phyloP scores from a whole-genome alignment of 2,329 filamentous ascomycete species.

The Calonectria pseudoreteaudii region DNA sequence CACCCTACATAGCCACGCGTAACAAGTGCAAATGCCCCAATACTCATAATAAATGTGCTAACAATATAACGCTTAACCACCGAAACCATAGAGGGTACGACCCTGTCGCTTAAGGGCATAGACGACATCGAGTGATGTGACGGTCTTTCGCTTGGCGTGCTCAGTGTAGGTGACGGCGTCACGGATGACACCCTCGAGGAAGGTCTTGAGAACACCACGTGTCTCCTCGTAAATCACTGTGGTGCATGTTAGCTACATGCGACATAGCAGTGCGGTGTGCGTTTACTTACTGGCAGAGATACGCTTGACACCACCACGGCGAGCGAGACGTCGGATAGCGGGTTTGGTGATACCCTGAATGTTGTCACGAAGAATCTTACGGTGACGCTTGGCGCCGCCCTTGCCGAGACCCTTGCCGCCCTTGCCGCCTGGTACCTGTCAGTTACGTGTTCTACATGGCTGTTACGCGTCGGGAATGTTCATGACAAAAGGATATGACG shows the following conservation, averaged over 20 bases:
- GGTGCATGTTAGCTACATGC: constrained; percentile 57
- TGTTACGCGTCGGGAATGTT: not conserved
- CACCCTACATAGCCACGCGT: constrained; percentile 47
- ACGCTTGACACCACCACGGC: constrained; percentile 99
- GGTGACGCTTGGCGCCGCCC: constrained; percentile 98
- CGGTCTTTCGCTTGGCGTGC: constrained; percentile 85
- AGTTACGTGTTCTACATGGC: constrained; percentile 55
- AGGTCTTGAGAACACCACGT: constrained; percentile 81
- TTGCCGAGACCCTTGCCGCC: constrained; percentile 98
- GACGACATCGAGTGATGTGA: constrained; percentile 77
- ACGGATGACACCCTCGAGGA: constrained; percentile 81
- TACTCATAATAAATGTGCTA: constrained; percentile 53
- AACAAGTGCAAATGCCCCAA: constrained; percentile 35
- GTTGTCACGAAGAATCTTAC: constrained; percentile 99
- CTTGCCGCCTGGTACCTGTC: constrained; percentile 78
- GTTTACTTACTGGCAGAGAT: constrained; percentile 85
- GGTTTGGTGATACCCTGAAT: constrained; percentile 99
- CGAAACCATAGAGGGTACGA: constrained; percentile 86
- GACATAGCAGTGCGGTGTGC: constrained; percentile 68
- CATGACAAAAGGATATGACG: not conserved
- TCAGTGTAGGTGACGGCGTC: constrained; percentile 83
- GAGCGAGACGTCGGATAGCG: constrained; percentile 96
- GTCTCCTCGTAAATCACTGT: constrained; percentile 83
- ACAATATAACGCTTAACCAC: constrained; percentile 72
- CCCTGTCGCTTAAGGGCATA: constrained; percentile 77